Base-by-base conservation (phyloP, 208 protist species). In the Leishmania amazonensis region DNA sequence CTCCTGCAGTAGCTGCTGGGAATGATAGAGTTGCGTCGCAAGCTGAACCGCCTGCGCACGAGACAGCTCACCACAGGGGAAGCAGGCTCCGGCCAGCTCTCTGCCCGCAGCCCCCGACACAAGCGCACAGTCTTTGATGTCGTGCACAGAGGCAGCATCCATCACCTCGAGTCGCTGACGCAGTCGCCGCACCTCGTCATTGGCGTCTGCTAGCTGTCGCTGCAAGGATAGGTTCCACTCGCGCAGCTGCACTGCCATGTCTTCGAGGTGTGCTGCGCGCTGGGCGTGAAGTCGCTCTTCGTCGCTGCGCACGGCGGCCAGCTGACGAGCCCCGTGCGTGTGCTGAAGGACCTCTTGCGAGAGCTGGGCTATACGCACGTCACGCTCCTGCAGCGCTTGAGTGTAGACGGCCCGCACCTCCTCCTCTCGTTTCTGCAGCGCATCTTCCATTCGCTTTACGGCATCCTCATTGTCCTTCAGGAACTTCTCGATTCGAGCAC, bases 361-460 rank as follows among this genome's bases (percentile, higher is more conserved):
- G 4, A 93, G 83, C 75, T 92, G 89, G 0, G 87, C 88, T 64
- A 95, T 81, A 35, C 91, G 91, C 49, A 94, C 78, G 64, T 94
- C 91, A 17, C 91, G 83, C n/a, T 89, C 78, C 49, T 94, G 89
- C 51, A 93, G 68, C 1, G 87, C 83, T 38, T 77, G 60, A 9
- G 84, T 81, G 77, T 93, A 93, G 35, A 93, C 76, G 1, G 76
- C 62, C 8, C 83, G 81, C 62, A 93, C 53, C 53, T 93, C 86
- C 6, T 76, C 81, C 47, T 93, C 88, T 40, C 88, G 89, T 76
- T 82, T 75, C 0, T 75, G 65, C 67, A 87, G 76, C 21, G 65
- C 71, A 28, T 80, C 67, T 71, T 94, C 84, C 17, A 90, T 75
- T 1, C 76, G 74, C 35, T 51, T 45, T 8, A 89, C 83, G 5